Evolutionary conservation across 306 rosid species (phyloP), one percentile per base, ranked within the genome.

Genomic region (Begonia loranthoides): DNA sequence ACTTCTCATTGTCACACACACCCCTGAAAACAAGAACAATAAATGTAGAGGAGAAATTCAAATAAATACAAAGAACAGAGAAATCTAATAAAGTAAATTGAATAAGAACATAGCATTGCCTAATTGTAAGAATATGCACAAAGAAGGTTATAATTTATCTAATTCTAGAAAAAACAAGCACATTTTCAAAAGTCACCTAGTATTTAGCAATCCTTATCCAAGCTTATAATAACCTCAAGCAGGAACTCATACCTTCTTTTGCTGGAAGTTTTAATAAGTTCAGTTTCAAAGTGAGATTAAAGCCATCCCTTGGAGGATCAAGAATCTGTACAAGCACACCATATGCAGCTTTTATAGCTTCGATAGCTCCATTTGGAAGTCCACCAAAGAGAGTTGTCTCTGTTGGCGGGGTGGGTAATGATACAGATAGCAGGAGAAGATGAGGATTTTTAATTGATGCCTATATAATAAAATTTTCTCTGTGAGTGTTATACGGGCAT

Each of bases 271-370:
- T 86, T 5, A 73, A 67, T 13, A 90, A 76, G 75, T 90, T 82
- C 56, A 86, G 69, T 71, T 80, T 86, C 62, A 90, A 69, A 12
- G 99, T 86, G 44, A 90, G 94, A 80, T 90, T 90, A 73, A 82
- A 86, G 61, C 95, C 99, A 67, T 90, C 99, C 68, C 92, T 80
- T 33, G 95, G 95, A 61, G 97, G 99, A 59, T 90, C 99, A 60
- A 85, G 87, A 74, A 90, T 86, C 66, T 90, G 95, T 54, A 82
- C 82, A 50, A 69, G 51, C 51, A 43, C 64, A 19, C 86, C 93
- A 64, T 90, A 90, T 21, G 94, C 70, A 66, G 86, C 73, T 63
- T 90, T 90, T 40, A 90, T 80, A 62, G 97, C 97, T 73, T 90
- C 95, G 55, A 86, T 78, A 59, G 95, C 94, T 65, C 99, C 99